Base-by-base conservation (phyloP, 1,139 yeast genomes). In the Candida smagusa region DNA sequence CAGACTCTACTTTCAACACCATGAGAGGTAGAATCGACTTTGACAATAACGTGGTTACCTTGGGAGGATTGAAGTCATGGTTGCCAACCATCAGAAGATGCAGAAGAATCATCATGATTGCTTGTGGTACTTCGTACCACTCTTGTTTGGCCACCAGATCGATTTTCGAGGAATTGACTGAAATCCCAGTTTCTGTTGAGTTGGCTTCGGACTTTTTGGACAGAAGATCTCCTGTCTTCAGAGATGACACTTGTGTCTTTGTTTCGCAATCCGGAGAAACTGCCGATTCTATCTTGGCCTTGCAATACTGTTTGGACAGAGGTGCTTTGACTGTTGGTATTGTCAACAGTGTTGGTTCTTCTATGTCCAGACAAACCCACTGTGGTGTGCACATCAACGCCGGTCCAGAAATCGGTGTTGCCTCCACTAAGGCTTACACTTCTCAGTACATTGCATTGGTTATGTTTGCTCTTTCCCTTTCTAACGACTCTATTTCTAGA, bases 321-420 rank as follows among this genome's bases (percentile, higher is more conserved):
- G 98, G 97, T 48, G 97, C 98, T 24, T 75, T 94, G 51, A 90
- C 97, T 24, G 95, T 94, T 42, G 99, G 99, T 66, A 86, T 94
- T 56, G 98, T 94, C 39, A 71, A 71, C 57, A 79, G 89, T 47
- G 99, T 94, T 33, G 99, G 99, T 55, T 94, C 98, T 6, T 81
- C 94, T 36, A 88, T 94, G 68, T 90, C 97, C 13, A 81, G 97
- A 63, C 84, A 81, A 57, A 94, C 99, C 30, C 96, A 90, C 66
- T 94, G 98, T 73, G 99, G 99, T 78, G 97, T 94, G 39, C 99
- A 94, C 63, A 90, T 94, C 61, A 94, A 94, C 61, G 98, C 98
- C 32, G 99, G 99, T 47, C 98, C 98, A 30, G 99, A 94, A 70
- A 92, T 94, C 50, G 98, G 98, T 63, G 99, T 94, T 53, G 99